A percentile compares a stretch with the other conserved stretches of the same genome.
phyloP scores from a whole-genome alignment of 257 asterid species.

The Fraxinus quadrangulata region DNA sequence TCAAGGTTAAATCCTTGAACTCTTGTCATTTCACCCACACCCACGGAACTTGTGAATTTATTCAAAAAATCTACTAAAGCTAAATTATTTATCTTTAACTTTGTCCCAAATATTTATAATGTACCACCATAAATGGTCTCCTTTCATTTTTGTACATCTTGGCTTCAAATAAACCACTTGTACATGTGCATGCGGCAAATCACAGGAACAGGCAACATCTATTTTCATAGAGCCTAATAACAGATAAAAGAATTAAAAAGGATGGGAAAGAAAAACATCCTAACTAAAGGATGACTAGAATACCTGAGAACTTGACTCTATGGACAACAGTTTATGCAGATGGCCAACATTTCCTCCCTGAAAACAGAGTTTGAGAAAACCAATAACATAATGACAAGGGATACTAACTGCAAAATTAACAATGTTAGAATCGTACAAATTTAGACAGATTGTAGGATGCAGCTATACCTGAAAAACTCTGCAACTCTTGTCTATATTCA shows the following conservation, averaged over 20 bases:
- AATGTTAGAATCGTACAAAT: slow-evolving; percentile 19
- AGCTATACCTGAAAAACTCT: slow-evolving; percentile 82
- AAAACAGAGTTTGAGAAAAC: slow-evolving; percentile 34
- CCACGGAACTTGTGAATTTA: not conserved
- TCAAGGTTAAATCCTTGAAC: not conserved
- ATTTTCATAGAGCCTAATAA: slow-evolving; percentile 15
- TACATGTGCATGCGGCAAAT: slow-evolving; percentile 1
- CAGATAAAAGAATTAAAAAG: not conserved
- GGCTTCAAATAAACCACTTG: not conserved
- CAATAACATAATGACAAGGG: slow-evolving; percentile 1
- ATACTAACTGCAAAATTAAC: not conserved
- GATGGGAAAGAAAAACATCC: slow-evolving; percentile 5
- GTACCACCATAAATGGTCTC: slow-evolving; percentile 5
- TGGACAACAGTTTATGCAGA: slow-evolving; percentile 77
- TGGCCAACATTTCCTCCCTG: slow-evolving; percentile 99
- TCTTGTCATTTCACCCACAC: not conserved
- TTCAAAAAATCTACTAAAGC: not conserved
- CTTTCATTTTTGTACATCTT: not conserved
- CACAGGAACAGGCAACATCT: slow-evolving; percentile 18
- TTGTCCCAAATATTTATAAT: slow-evolving; percentile 4
- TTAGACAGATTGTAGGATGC: slow-evolving; percentile 16
- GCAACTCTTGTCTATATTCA: slow-evolving; percentile 55
- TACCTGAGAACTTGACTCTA: slow-evolving; percentile 99
- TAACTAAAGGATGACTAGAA: slow-evolving; percentile 17
- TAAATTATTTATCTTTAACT: slow-evolving; percentile 5